Base-by-base conservation (phyloP, 2,329 filamentous ascomycete species). In the Colletotrichum sp. region DNA sequence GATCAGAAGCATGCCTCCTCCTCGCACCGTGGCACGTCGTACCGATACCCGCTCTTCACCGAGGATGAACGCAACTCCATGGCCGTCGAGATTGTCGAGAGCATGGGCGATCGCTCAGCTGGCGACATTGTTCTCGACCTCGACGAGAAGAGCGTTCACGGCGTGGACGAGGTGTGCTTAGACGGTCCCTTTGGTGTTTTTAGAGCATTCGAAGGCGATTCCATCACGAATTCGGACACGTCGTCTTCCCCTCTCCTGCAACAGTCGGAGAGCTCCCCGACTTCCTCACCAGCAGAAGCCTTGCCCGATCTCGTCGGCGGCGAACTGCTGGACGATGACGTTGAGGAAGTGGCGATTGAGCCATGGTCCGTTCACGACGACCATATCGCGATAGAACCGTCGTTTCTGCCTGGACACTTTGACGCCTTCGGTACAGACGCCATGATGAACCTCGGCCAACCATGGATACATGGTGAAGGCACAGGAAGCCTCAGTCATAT, bases 21-120 rank as follows among this genome's bases (percentile, higher is more conserved):
- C 2, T 70, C 60, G 6, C 77, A 78, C 26, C 77, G 77, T 12
- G 71, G 75, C 65, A 28, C 79, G 52, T 79, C 80, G 32, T 88
- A 85, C 76, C 84, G 86, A 52, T 85, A 86, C 68, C 86, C 86
- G 43, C 80, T 88, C 21, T 86, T 87, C 75, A 85, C 85, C n/a
- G 85, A 83, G 77, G 74, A 78, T 32, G 80, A 83, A 71, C 80
- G 84, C 15, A 76, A 78, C 57, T 74, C 67, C 8, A 84, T 86
- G 84, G 84, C 82, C 66, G 75, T 80, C 66, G 79, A 83, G 78
- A 78, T 87, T 8, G 80, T 82, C 2, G 80, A 80, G 8, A 84
- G 80, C 38, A 78, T 86, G 6, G 80, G 80, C 1, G 77, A 76
- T 15, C 68, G 77, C n/a, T 79, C 79, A 1, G 76, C 80, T 8